phyloP scores from a whole-genome alignment of 2,329 filamentous ascomycete species.

The Monosporascus sp. region DNA sequence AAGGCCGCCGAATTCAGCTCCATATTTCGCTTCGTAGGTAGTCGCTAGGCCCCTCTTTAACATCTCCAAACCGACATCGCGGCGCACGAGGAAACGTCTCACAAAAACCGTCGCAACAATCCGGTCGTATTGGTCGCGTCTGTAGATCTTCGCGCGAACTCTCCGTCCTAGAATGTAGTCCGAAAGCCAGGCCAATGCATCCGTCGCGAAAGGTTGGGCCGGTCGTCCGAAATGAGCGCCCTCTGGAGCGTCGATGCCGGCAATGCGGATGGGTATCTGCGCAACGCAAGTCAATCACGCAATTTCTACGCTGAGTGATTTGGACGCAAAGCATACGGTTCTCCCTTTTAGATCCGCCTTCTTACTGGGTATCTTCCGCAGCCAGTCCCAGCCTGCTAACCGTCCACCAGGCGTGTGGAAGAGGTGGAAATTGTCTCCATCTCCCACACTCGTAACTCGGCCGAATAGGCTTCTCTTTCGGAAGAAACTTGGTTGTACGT shows the following conservation, averaged over 20 bases:
- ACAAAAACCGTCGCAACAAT: constrained; percentile 83
- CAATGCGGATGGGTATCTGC: constrained; percentile 82
- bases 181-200: constrained; percentile 78
- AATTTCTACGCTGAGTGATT: not conserved
- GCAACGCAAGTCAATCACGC: constrained; percentile 3
- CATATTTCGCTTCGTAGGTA: constrained; percentile 87
- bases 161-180: constrained; percentile 64
- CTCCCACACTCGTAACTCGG: constrained; percentile 85
- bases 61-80: constrained; percentile 88
- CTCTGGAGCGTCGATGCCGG: constrained; percentile 91
- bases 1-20: constrained; percentile 78
- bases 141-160: constrained; percentile 78
- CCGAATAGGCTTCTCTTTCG: constrained; percentile 74
- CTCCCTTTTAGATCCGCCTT: constrained; percentile 66
- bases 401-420: constrained; percentile 93
- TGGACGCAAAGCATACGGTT: constrained; percentile 53
- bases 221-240: constrained; percentile 85
- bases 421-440: constrained; percentile 92
- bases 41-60: constrained; percentile 78
- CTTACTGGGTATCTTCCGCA: constrained; percentile 66
- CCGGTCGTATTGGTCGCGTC: constrained; percentile 85
- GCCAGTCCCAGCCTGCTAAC: constrained; percentile 86
- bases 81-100: constrained; percentile 60
- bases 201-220: constrained; percentile 75
- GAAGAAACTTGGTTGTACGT: constrained; percentile 72